Conservation (phyloP, 345 rosid species). For the Populus tremula region DNA sequence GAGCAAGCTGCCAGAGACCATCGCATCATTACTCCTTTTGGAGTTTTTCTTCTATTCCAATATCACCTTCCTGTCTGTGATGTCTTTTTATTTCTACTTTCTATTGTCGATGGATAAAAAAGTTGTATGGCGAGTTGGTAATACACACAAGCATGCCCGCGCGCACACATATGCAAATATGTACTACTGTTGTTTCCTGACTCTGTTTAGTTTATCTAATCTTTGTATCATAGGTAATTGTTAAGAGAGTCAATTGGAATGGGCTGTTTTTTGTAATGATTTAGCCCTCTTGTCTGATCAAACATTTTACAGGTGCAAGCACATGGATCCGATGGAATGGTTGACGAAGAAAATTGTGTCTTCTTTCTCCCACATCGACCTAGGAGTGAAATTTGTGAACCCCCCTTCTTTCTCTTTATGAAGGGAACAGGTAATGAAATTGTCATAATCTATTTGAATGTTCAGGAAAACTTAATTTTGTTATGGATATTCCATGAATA, state of each 20-base stretch:
- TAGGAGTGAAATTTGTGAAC: constrained; percentile 68
- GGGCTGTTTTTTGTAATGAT: background rate
- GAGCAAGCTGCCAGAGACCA: background rate
- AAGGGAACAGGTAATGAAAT: constrained; percentile 81
- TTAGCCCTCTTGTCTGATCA: background rate
- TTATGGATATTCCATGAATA: background rate
- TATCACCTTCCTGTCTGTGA: background rate
- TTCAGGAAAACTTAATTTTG: no score
- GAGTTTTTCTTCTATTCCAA: background rate
- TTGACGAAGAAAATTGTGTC: constrained; percentile 87
- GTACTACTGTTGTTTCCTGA: background rate
- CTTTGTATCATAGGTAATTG: background rate
- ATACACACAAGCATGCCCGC: no score
- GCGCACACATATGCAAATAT: background rate
- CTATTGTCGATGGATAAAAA: background rate
- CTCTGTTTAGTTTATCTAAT: background rate
- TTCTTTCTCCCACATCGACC: constrained; percentile 97
- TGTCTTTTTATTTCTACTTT: no score
- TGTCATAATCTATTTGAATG: background rate
- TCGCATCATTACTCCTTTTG: background rate
- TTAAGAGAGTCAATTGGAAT: background rate
- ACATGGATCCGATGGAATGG: constrained; percentile 96
- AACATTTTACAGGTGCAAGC: constrained; percentile 75
- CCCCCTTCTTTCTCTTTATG: constrained; percentile 93
- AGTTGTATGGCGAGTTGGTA: background rate